Base-by-base conservation (phyloP, 2,329 filamentous ascomycete genomes). In the Xylaria sp. region DNA sequence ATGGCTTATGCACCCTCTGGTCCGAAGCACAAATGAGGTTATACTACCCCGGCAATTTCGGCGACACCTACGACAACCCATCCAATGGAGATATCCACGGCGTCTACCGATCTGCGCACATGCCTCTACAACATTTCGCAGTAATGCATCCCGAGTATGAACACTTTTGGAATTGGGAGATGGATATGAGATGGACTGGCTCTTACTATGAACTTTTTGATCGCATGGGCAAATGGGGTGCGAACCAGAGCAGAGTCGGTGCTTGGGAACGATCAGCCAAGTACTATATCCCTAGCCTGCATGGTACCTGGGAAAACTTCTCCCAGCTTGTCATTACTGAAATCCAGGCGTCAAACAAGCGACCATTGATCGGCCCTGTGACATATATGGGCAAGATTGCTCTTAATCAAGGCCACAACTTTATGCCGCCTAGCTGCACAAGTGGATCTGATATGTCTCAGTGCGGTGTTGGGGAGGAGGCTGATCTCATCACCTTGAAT, bases 1-100 rank as follows among this genome's bases (percentile, higher is more conserved):
- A 91, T 77, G 89, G 90, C 69, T 88, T 97, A 79, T 92, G 91
- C 54, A 93, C 91, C 0, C 83, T 97, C 6, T 97, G 94, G 94
- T 94, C 92, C 2, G 93, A 96, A 79, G 86, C 89, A 62, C 92
- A 95, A 80, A 95, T 97, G 92, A 86, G 86, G 66, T 85, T 94
- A 65, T 90, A 93, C 79, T 97, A 97, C 76, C 80, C 86, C 69
- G 88, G 88, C 1, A 87, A 89, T 49, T 91, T 94, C n/a, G 90
- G 91, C 73, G 88, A 90, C 54, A 88, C 90, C 1, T 89, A 90
- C 75, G 83, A 86, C 64, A 88, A 88, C 76, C 86, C 86, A 7
- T 85, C 84, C 66, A 81, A 86, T 71, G 84, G 82, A 15, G 86
- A 88, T 62, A 84, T 92, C 33, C 90, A 91, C 58, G 90, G 91